Conservation (phyloP, 2,329 filamentous ascomycete genomes). For the Fusarium udum region DNA sequence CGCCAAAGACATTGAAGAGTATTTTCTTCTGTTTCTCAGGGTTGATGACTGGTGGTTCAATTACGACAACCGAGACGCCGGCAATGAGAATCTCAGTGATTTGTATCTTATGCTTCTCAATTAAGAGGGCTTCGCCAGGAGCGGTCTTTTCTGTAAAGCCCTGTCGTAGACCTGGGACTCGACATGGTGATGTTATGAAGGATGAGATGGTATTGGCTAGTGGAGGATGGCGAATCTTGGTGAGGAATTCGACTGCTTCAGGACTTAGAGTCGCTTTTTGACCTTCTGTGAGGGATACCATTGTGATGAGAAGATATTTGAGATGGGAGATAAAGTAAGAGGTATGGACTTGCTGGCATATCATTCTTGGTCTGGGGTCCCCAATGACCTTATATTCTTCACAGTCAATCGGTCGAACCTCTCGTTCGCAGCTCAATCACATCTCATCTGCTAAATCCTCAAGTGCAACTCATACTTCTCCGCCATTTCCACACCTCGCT, state of each 20-base stretch:
- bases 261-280: neutral
- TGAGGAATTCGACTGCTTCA: neutral
- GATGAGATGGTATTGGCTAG: neutral
- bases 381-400: neutral
- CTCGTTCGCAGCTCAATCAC: fast-evolving
- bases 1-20: neutral
- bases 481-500: fast-evolving
- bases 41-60: neutral
- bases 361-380: neutral
- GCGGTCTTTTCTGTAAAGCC: neutral
- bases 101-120: fast-evolving
- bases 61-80: neutral
- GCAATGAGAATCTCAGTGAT: neutral
- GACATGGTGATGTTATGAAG: neutral
- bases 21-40: neutral
- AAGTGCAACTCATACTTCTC: fast-evolving
- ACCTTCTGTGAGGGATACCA: neutral
- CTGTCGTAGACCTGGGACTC: neutral
- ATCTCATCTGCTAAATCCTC: fast-evolving
- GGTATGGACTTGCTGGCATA: neutral
- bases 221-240: neutral
- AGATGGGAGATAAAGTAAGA: neutral
- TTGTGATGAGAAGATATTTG: neutral
- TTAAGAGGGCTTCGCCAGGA: neutral
- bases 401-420: neutral